Percentiles rank a stretch among this genome's conserved stretches.
Evolutionary conservation across 1,284 basidiomycete genomes (phyloP).

Genomic region (Phellopilus nigrolimitatus): DNA sequence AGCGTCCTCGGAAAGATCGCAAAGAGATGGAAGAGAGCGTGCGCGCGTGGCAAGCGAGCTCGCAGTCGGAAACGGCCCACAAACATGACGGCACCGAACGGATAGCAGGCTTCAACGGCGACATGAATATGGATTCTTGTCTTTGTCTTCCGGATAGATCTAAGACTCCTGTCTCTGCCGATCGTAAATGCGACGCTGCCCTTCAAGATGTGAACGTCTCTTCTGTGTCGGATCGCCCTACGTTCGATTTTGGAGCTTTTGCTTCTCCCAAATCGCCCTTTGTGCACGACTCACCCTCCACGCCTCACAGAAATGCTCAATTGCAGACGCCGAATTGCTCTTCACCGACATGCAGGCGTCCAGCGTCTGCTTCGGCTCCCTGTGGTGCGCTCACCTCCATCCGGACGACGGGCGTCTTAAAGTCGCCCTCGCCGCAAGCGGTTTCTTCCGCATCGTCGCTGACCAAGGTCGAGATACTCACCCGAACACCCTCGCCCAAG

Average conservation of each 20-base stretch:
- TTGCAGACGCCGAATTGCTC: neutral
- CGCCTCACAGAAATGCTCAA: neutral
- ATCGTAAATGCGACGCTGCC: neutral
- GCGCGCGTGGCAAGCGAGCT: conserved; percentile 38
- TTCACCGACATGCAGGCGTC: neutral
- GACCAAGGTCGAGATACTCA: conserved; percentile 9
- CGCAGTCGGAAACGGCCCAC: conserved; percentile 17
- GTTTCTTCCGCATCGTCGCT: conserved; percentile 12
- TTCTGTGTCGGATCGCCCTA: neutral
- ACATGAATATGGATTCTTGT: conserved; percentile 5
- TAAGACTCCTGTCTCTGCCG: neutral
- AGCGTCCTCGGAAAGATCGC: conserved; percentile 27
- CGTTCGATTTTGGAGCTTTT: neutral
- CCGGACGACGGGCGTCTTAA: neutral
- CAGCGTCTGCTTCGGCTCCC: neutral
- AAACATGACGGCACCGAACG: conserved; percentile 5
- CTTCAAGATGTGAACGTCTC: neutral
- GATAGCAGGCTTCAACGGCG: conserved; percentile 2
- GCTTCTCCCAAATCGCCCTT: neutral
- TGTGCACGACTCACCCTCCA: neutral
- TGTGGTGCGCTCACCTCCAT: neutral
- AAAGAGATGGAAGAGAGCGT: conserved; percentile 36
- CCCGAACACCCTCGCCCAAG: neutral
- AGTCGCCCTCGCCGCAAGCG: neutral
- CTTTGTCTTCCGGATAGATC: conserved; percentile 17